Conservation (phyloP, 106 monocot genomes). For the Amphibolis antarctica region DNA sequence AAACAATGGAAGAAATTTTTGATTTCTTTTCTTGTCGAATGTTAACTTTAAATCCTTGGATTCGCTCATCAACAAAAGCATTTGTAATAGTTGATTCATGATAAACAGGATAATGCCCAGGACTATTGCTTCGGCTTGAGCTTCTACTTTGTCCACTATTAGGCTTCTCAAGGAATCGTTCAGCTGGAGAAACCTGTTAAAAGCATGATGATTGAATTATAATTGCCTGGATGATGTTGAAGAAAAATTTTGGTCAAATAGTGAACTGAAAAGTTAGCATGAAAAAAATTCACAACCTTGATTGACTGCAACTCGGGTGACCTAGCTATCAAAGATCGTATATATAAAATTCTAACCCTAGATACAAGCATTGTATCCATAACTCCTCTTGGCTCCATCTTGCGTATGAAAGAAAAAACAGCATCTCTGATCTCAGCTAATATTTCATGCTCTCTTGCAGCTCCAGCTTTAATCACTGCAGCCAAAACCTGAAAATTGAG, state of each 20-base stretch:
- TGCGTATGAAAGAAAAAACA: constrained; percentile 86
- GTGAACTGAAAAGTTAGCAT: neutral
- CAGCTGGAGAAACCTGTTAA: constrained; percentile 70
- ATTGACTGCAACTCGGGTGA: constrained; percentile 95
- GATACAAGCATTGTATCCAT: constrained; percentile 99
- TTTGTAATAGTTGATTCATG: constrained; percentile 44
- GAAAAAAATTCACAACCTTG: constrained; percentile 41
- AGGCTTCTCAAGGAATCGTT: constrained; percentile 80
- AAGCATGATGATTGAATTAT: constrained; percentile 2
- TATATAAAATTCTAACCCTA: constrained; percentile 93
- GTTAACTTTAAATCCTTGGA: constrained; percentile 80
- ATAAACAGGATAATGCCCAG: constrained; percentile 69
- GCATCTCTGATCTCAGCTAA: constrained; percentile 98
- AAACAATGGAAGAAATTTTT: constrained; percentile 81
- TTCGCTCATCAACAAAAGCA: constrained; percentile 56
- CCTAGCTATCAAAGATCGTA: constrained; percentile 87
- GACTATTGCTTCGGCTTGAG: constrained; percentile 81
- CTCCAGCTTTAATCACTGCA: constrained; percentile 98
- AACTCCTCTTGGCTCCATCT: constrained; percentile 84
- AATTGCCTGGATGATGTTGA: neutral
- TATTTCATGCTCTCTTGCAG: constrained; percentile 98
- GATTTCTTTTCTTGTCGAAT: constrained; percentile 92
- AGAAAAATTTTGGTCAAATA: neutral
- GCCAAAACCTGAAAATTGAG: constrained; percentile 65
- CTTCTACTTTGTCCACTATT: constrained; percentile 74